These are phyloP conservation scores for Candida sithepensis DNA, from an alignment of 805 yeast species.

Conservation along the genomic window DNA sequence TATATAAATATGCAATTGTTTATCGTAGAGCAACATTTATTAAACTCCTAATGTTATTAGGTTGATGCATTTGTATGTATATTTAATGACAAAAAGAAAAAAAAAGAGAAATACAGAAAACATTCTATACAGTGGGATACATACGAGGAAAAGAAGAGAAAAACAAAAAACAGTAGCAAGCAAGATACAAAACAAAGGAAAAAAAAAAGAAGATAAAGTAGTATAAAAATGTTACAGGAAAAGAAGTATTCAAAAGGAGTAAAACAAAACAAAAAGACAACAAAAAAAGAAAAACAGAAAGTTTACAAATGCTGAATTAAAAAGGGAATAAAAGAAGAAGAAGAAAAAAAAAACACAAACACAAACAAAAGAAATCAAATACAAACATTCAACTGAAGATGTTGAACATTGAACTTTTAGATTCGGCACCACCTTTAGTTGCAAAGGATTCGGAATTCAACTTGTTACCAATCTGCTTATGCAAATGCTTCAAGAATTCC, in stretches of 20 bases:
- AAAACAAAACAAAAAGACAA: not conserved
- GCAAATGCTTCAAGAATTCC: slow-evolving; percentile 67
- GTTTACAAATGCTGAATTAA: not conserved
- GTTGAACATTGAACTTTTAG: not conserved
- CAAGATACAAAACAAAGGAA: not conserved
- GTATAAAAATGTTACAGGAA: not conserved
- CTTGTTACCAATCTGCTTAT: slow-evolving; percentile 55
- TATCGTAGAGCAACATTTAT: too few species aligned
- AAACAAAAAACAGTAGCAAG: not conserved
- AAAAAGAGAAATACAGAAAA: not conserved
- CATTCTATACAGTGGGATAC: not conserved
- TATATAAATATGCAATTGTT: too few species aligned
- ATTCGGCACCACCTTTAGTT: not conserved
- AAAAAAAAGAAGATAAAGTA: not conserved
- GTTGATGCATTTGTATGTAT: not conserved
- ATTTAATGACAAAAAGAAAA: not conserved
- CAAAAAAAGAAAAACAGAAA: not conserved
- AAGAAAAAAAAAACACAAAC: not conserved
- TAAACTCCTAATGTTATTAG: not conserved
- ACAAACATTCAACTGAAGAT: not conserved
- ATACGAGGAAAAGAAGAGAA: not conserved
- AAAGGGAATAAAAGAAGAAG: not conserved
- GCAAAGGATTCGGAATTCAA: slow-evolving; percentile 15
- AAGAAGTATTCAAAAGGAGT: too few species aligned
- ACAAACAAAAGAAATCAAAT: not conserved